Evolutionary conservation across 371 early-diverging fungal genomes (phyloP).

Genomic region (Lichtheimia hyalospora): DNA sequence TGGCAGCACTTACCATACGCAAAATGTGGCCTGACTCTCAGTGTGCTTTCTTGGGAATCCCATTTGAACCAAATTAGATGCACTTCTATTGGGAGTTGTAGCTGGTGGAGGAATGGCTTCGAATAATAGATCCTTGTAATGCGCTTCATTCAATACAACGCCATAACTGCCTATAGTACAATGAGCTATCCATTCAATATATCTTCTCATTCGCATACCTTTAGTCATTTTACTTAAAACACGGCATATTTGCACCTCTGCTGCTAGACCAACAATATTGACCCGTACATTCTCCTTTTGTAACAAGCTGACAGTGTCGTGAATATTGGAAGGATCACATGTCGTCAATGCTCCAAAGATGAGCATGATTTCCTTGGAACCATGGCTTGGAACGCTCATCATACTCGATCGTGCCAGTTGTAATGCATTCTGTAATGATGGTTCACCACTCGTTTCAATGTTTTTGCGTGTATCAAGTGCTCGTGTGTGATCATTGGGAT

Average conservation of each 20-base stretch:
- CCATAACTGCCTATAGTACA: constrained; percentile 67
- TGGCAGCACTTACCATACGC: constrained; percentile 69
- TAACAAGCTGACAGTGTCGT: constrained; percentile 74
- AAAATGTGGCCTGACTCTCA: constrained; percentile 68
- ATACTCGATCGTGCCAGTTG: constrained; percentile 71
- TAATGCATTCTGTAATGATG: constrained; percentile 90
- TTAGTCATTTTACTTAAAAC: constrained; percentile 72
- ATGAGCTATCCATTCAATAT: not conserved
- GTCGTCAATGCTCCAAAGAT: constrained; percentile 88
- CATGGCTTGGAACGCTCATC: constrained; percentile 90
- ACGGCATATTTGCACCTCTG: constrained; percentile 88
- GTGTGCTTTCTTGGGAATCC: constrained; percentile 81
- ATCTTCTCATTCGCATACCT: constrained; percentile 43
- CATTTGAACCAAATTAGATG: constrained; percentile 82
- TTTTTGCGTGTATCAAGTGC: constrained; percentile 67
- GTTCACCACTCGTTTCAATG: constrained; percentile 83
- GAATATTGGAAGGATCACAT: constrained; percentile 91
- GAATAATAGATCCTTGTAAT: constrained; percentile 77
- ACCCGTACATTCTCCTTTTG: constrained; percentile 73
- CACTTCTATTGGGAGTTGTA: constrained; percentile 56
- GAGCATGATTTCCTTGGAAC: constrained; percentile 84
- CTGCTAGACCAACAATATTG: constrained; percentile 84
- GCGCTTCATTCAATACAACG: constrained; percentile 84
- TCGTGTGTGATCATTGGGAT: constrained; percentile 75
- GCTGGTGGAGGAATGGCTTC: constrained; percentile 86